A percentile compares a stretch with the other conserved stretches of the same genome.
Evolutionary conservation across 176 grass and related monocot species (phyloP).

Genomic region (Urochloa ruziziensis): DNA sequence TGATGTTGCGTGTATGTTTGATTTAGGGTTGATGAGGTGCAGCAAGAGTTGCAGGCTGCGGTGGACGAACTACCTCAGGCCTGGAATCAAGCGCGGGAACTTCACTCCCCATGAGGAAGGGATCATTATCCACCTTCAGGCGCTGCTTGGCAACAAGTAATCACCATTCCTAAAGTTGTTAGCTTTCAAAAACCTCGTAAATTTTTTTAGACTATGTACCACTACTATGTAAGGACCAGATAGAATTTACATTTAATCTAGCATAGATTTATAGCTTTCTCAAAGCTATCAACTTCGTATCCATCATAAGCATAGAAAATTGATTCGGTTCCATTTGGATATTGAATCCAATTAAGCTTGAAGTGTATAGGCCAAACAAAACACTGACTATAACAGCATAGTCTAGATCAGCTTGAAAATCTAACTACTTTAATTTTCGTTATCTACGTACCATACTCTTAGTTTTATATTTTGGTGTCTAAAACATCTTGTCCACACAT

Average conservation of each 20-base stretch:
- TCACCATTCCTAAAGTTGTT: not conserved
- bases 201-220: no score
- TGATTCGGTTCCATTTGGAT: not conserved
- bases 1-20: not conserved
- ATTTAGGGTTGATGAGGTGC: conserved; percentile 57
- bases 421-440: no score
- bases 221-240: not conserved
- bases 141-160: conserved; percentile 62
- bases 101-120: conserved; percentile 60
- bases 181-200: no score
- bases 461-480: not conserved
- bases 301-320: not conserved
- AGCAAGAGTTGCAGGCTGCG: conserved; percentile 60
- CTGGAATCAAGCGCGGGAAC: conserved; percentile 49
- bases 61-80: conserved; percentile 58
- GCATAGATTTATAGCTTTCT: not conserved
- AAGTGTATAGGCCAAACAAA: not conserved
- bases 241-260: not conserved
- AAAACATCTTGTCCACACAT: not conserved
- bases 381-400: not conserved
- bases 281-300: not conserved
- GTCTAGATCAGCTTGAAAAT: not conserved
- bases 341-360: not conserved
- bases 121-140: conserved; percentile 62
- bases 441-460: not conserved